phyloP scores from a whole-genome alignment of 2,329 filamentous ascomycete species.

The Ophiognomonia clavigignenti-juglandacearum region DNA sequence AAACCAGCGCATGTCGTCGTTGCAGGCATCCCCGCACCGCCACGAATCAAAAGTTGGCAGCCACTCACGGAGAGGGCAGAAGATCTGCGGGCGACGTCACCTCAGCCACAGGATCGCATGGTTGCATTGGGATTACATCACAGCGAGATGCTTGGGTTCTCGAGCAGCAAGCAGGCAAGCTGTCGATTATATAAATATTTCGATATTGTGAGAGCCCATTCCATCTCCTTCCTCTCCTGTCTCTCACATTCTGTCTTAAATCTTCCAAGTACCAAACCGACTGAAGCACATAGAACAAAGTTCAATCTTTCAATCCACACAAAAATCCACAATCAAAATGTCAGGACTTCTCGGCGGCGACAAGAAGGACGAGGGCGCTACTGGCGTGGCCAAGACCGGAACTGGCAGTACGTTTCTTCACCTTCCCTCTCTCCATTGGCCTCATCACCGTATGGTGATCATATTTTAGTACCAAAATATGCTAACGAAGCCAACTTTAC shows the following conservation, averaged over 20 bases:
- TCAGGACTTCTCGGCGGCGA: slow-evolving; percentile 12
- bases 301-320: no score
- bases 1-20: neutral
- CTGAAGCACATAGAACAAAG: neutral
- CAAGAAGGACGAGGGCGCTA: slow-evolving; percentile 11
- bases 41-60: slow-evolving; percentile 10
- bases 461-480: no score
- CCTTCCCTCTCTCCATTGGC: no score
- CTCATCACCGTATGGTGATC: no score
- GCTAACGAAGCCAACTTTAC: neutral
- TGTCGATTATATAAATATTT: neutral
- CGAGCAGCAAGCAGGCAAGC: neutral
- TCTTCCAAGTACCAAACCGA: neutral
- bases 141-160: neutral
- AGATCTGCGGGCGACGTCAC: slow-evolving; percentile 12
- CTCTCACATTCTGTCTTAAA: neutral
- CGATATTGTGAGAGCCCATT: no score
- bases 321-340: slow-evolving; percentile 3
- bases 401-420: slow-evolving; percentile 10
- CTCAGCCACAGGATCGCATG: slow-evolving; percentile 12
- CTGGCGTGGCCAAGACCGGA: slow-evolving; percentile 13
- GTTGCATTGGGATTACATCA: slow-evolving; percentile 2
- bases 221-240: neutral
- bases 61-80: slow-evolving; percentile 1
- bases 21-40: slow-evolving; percentile 13